Evolutionary conservation across 495 filamentous ascomycete genomes (phyloP), one percentile per base, ranked within the genome.

Genomic region (Cryomyces antarcticus): DNA sequence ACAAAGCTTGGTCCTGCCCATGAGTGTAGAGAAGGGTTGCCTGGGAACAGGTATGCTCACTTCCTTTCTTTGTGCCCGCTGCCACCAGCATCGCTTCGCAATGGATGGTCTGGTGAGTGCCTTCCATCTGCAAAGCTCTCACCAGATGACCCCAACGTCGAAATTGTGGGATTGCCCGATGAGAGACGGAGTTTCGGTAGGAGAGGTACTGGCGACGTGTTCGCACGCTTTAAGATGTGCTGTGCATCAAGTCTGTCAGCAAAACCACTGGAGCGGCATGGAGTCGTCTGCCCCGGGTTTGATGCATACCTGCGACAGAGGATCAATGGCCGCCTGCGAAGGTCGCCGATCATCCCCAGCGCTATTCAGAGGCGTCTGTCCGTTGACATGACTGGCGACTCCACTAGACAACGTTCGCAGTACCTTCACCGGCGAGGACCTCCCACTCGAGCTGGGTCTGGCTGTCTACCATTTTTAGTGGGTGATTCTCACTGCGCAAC

Each of bases 191-290:
- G 58, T 50, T 77, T 80, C 35, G 76, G 64, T 6, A 77, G 71
- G 42, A 81, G 73, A 11, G 73, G 71, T 42, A 71, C 75, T 47
- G 80, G 73, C 1, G 17, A 24, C 13, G 78, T 83, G 57, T 83
- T 83, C 41, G 82, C 85, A 52, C 84, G 76, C 55, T 80, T 72
- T 42, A 87, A 71, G 41, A 94, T 94, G 56, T 93, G 72, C 72
- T 78, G 52, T 45, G 27, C 4, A 10, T 9, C 1, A 10, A 36
- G 17, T 24, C 12, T 36, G 33, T 36, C 12, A 36, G 33, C 3
- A 36, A 10, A 36, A 13, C 3, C 33, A 36, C 33, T 13, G 9
- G 12, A 10, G 33, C 33, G 9, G 17, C 17, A 24, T 24, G 17
- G 2, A 36, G 9, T 36, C 1, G 33, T 36, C 33, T 10, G 33